Base-by-base conservation (phyloP, 495 filamentous ascomycete species). In the Penicillium pulvis region DNA sequence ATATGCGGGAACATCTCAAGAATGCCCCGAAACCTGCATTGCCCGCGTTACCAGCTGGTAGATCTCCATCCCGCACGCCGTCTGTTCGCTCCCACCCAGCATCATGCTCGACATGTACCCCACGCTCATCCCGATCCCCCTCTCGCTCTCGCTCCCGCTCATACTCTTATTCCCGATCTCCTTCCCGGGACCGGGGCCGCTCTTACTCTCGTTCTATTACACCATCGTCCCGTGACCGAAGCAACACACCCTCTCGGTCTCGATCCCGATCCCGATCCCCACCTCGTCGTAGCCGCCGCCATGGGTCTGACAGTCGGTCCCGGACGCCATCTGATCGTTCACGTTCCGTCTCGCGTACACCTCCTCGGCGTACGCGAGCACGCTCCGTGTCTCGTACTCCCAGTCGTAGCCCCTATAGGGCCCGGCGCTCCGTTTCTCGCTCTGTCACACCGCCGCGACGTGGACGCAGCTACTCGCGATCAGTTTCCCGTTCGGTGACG, bases 1-100 rank as follows among this genome's bases (percentile, higher is more conserved):
- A 92, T 62, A 97, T 98, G 93, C 86, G 94, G 64, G 90, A 92
- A 62, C 86, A 85, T 68, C 77, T 98, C 54, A 90, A 92, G 69
- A 96, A 92, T 66, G 83, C 89, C 65, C 90, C 93, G 23, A 89
- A 90, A 64, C 89, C 92, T 42, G 77, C 86, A 4, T 72, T 87
- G 19, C 88, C 90, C 10, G 85, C 90, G 0, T 77, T 92, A 7
- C 83, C 86, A 19, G 72, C 80, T 39, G 75, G 71, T 35, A 73
- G 74, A 50, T 83, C 84, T 11, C 84, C 85, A 30, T 85, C 86
- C 1, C 71, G 71, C 41, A 70, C 72, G 0, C 81, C 86, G 28
- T 90, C 86, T 0, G 79, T 80, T 6, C 85, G 83, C 19, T 90
- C 87, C 17, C 44, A 49, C 54, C 45, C 54, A 60, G 46, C 71